phyloP scores from a whole-genome alignment of 257 asterid genomes.

The Plantago major region DNA sequence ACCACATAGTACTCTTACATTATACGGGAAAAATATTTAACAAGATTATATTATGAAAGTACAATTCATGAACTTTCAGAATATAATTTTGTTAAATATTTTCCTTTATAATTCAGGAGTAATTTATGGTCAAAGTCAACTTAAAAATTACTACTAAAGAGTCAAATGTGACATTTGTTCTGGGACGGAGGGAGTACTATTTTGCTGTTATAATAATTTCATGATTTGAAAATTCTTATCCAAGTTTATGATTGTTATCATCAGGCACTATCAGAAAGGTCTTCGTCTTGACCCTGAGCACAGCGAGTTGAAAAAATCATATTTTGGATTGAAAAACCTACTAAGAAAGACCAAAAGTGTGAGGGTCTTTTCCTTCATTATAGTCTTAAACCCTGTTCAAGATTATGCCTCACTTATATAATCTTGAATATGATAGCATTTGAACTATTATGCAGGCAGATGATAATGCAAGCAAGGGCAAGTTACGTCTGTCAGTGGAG shows the following conservation, averaged over 20 bases:
- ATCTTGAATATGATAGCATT: constrained; percentile 10
- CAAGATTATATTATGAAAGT: too few species aligned
- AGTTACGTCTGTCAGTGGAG: constrained; percentile 82
- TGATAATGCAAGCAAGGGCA: constrained; percentile 84
- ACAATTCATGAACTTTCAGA: too few species aligned
- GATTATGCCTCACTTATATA: neutral
- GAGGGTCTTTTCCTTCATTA: constrained; percentile 15
- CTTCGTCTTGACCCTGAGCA: constrained; percentile 98
- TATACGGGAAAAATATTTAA: too few species aligned
- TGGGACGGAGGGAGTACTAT: too few species aligned
- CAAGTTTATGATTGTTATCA: constrained; percentile 4
- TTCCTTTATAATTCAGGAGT: too few species aligned
- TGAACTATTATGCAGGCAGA: constrained; percentile 61
- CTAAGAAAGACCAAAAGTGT: constrained; percentile 89
- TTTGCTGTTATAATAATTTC: neutral
- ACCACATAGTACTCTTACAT: too few species aligned
- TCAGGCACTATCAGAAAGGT: constrained; percentile 92
- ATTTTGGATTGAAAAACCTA: constrained; percentile 81
- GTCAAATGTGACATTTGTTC: too few species aligned
- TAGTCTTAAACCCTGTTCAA: neutral
- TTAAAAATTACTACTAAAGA: too few species aligned
- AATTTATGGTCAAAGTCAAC: too few species aligned
- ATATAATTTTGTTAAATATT: too few species aligned
- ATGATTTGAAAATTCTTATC: constrained; percentile 6
- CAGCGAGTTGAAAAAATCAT: constrained; percentile 80